These are phyloP conservation scores for Eutrema yunnanense DNA, from an alignment of 345 rosid species.

Conservation along the genomic window DNA sequence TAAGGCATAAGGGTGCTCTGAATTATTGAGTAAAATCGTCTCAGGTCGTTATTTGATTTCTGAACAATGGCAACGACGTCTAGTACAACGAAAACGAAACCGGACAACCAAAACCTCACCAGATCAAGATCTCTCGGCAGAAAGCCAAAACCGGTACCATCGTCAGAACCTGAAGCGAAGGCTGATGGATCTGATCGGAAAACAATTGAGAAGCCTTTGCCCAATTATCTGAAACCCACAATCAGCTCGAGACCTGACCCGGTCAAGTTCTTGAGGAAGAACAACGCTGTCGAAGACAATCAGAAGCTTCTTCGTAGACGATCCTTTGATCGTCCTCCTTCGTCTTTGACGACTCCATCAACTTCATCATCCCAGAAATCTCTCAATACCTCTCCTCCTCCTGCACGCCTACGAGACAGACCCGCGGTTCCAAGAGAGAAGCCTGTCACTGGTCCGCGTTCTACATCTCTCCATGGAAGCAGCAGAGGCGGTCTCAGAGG, in stretches of 20 bases:
- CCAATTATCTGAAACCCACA: constrained; percentile 62
- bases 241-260: constrained; percentile 42
- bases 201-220: constrained; percentile 30
- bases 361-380: constrained; percentile 28
- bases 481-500: constrained; percentile 21
- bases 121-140: constrained; percentile 28
- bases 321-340: constrained; percentile 64
- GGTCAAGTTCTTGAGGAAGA: constrained; percentile 34
- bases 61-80: constrained; percentile 39
- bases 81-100: constrained; percentile 10
- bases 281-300: constrained; percentile 26
- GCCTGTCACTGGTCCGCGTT: constrained; percentile 25
- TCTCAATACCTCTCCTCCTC: constrained; percentile 36
- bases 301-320: constrained; percentile 52
- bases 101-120: constrained; percentile 34
- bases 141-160: constrained; percentile 11
- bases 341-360: constrained; percentile 38
- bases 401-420: constrained; percentile 32
- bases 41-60: constrained; percentile 6
- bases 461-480: constrained; percentile 29
- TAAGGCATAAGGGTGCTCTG: background rate
- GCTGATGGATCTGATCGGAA: constrained; percentile 21
- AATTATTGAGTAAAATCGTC: background rate
- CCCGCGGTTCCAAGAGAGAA: constrained; percentile 32
- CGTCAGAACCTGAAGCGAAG: constrained; percentile 13